Evolutionary conservation across 116 monocot genomes (phyloP).

Genomic region (Cymodocea nodosa): DNA sequence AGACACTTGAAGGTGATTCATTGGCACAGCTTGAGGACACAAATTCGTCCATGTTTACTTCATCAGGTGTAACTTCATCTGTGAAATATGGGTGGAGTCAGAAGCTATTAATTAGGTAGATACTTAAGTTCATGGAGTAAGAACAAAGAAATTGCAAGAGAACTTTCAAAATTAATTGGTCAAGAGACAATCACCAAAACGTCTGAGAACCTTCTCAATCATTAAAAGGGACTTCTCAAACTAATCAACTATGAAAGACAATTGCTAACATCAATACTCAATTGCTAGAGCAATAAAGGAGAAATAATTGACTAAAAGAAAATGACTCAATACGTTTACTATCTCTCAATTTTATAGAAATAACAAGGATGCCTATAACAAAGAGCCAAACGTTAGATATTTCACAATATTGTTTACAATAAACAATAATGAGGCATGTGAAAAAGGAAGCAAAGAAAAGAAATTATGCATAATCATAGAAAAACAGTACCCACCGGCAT

Average conservation of each 20-base stretch:
- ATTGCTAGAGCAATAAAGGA: too few relatives aligned
- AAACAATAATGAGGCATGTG: not conserved
- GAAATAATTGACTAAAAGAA: too few relatives aligned
- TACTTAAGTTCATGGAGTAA: not conserved
- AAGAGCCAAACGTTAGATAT: not conserved
- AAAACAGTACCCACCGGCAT: slow-evolving; percentile 20
- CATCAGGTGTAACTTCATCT: slow-evolving; percentile 21
- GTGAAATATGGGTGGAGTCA: slow-evolving; percentile 2
- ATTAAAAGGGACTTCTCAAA: too few relatives aligned
- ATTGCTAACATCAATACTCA: too few relatives aligned
- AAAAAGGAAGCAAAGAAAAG: not conserved
- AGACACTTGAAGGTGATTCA: not conserved
- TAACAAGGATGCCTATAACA: not conserved
- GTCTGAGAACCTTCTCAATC: too few relatives aligned
- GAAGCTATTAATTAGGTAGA: not conserved
- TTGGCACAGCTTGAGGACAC: slow-evolving; percentile 19
- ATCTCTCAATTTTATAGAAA: too few relatives aligned
- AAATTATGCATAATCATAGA: not conserved
- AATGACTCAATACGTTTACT: too few relatives aligned
- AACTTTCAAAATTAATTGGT: too few relatives aligned
- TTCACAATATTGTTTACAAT: not conserved
- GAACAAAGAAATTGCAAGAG: not conserved
- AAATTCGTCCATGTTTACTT: slow-evolving; percentile 10
- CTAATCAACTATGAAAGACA: too few relatives aligned
- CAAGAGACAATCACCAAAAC: too few relatives aligned